Conservation (phyloP, 75 land plant species). For the Sequoia sempervirens region DNA sequence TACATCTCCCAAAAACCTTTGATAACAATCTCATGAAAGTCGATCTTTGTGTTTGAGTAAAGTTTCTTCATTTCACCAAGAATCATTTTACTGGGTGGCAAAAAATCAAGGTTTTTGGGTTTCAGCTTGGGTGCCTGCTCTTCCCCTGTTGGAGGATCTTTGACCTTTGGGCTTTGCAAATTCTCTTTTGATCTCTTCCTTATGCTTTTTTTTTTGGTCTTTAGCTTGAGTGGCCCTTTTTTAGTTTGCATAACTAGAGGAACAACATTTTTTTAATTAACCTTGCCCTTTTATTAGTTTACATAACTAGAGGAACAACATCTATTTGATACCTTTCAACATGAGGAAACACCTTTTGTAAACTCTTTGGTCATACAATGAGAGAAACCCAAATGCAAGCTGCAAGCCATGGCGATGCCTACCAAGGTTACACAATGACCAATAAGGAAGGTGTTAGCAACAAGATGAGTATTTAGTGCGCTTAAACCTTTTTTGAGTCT, state of each 20-base stretch:
- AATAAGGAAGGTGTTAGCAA: conserved; percentile 67
- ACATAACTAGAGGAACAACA: conserved; percentile 55
- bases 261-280: too few species aligned
- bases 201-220: conserved; percentile 34
- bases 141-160: conserved; percentile 28
- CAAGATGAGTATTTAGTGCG: conserved; percentile 62
- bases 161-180: conserved; percentile 46
- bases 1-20: conserved; percentile 99
- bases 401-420: conserved; percentile 76
- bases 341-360: conserved; percentile 74
- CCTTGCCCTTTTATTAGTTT: conserved; percentile 29
- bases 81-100: conserved; percentile 93
- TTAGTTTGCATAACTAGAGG: too few species aligned
- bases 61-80: conserved; percentile 97
- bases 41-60: conserved; percentile 90
- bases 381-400: conserved; percentile 39
- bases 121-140: conserved; percentile 91
- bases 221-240: conserved; percentile 23
- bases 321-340: conserved; percentile 80
- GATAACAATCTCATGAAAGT: conserved; percentile 92
- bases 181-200: conserved; percentile 46
- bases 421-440: conserved; percentile 82
- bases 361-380: conserved; percentile 62
- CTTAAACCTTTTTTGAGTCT: conserved; percentile 55
- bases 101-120: conserved; percentile 56